Percentiles rank a stretch among this genome's conserved stretches.
Conservation (phyloP, 1,284 basidiomycete species). For the Sporisorium graminicola region DNA sequence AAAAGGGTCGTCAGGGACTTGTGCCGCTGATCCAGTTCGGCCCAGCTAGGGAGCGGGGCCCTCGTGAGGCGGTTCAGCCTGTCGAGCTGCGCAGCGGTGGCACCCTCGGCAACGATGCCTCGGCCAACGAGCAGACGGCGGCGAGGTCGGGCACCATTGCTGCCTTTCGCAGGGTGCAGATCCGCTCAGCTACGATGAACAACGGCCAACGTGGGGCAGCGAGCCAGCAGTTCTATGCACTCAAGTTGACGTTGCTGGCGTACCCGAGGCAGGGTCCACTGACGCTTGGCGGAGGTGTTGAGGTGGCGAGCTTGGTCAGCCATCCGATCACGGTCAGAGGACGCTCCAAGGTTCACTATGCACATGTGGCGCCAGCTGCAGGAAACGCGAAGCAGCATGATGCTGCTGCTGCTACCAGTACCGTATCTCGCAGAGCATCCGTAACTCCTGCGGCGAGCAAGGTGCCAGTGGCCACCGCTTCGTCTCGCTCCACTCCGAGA, state of each 20-base stretch:
- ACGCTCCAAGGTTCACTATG: conserved; percentile 49
- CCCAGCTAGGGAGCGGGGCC: conserved; percentile 44
- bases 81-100: conserved; percentile 29
- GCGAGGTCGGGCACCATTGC: conserved; percentile 24
- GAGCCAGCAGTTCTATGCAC: conserved; percentile 50
- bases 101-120: conserved; percentile 17
- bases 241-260: conserved; percentile 47
- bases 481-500: background rate
- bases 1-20: conserved; percentile 22
- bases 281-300: conserved; percentile 10
- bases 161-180: conserved; percentile 45
- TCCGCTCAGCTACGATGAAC: conserved; percentile 52
- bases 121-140: conserved; percentile 31
- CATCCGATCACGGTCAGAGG: conserved; percentile 51
- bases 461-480: background rate
- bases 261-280: conserved; percentile 7
- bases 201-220: conserved; percentile 43
- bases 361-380: background rate
- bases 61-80: conserved; percentile 33
- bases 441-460: background rate
- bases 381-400: background rate
- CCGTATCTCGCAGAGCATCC: background rate
- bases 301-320: conserved; percentile 28
- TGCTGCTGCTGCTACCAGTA: background rate
- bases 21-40: conserved; percentile 52